Conservation (phyloP, 176 grass and related monocot genomes). For the Coix lacrymajobi region DNA sequence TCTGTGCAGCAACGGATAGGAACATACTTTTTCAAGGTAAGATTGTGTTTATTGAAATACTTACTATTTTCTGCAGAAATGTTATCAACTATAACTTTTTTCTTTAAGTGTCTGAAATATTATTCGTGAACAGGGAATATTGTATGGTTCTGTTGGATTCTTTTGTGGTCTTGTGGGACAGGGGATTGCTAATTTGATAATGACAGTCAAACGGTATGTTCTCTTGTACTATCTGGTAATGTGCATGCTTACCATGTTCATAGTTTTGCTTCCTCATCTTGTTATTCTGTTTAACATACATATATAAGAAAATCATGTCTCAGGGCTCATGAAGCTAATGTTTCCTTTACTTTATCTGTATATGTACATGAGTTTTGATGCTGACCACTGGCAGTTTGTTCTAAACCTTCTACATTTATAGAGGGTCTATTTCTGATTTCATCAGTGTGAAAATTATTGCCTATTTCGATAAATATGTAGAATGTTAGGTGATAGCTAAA, state of each 20-base stretch:
- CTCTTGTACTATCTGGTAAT: background rate
- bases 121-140: constrained; percentile 55
- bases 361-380: background rate
- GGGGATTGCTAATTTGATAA: constrained; percentile 98
- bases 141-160: constrained; percentile 89
- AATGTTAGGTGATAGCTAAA: background rate
- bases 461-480: background rate
- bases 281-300: background rate
- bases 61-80: background rate
- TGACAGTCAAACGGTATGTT: constrained; percentile 77
- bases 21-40: constrained; percentile 94
- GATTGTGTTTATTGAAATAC: background rate
- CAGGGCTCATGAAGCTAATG: background rate
- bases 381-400: background rate
- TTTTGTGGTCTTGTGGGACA: constrained; percentile 80
- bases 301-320: background rate
- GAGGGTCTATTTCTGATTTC: background rate
- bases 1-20: constrained; percentile 75
- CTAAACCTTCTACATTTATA: background rate
- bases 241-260: background rate
- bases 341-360: background rate
- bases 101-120: background rate
- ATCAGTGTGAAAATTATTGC: background rate
- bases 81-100: background rate
- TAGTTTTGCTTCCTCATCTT: no score